Base-by-base conservation (phyloP, 768 basidiomycete species). In the Strobilomyces confusus region DNA sequence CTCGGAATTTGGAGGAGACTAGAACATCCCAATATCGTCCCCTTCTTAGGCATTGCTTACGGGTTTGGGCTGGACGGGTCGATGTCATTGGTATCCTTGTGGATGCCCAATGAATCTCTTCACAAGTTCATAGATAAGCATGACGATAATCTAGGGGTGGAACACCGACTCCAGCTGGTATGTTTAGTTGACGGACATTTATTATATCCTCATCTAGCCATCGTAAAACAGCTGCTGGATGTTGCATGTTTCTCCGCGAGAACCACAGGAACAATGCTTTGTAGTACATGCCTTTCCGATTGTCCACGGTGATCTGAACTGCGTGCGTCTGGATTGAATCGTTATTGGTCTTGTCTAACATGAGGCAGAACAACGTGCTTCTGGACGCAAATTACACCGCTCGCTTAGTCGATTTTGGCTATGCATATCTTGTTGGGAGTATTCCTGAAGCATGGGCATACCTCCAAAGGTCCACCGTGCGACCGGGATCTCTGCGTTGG, bases 1-100 rank as follows among this genome's bases (percentile, higher is more conserved):
- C 26, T 26, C 8, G 26, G 26, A 26, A 26, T 26, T 26, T 26
- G 26, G 26, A 26, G 8, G 26, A 26, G 56, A 32, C 51, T 71
- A 0, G n/a, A 58, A 1, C 66, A 70, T 42, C 11, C 11, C 15
- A 63, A 69, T 33, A 36, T 72, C 1, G 54, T 72, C 13, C 69
- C 51, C 1, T 59, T 71, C 29, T 58, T 63, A 15, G 34, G 55
- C 5, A 25, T 56, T 32, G 26, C 44, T 3, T 43, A 48, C 9
- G 52, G 51, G 3, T 72, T 70, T 53, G 69, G 68, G 12, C 59
- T 60, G 43, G 40, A 17, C 2, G 61, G 23, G 9, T 7, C 59
- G 13, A 52, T 52, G 33, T 68, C 68, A 1, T 52, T 72, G 58
- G 69, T 71, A 6, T 69, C 65, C 5, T 61, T 61, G 4, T 71